A percentile compares a stretch with the other conserved stretches of the same genome.
Conservation (phyloP, 208 protist genomes). For the Trypanosoma caninum region DNA sequence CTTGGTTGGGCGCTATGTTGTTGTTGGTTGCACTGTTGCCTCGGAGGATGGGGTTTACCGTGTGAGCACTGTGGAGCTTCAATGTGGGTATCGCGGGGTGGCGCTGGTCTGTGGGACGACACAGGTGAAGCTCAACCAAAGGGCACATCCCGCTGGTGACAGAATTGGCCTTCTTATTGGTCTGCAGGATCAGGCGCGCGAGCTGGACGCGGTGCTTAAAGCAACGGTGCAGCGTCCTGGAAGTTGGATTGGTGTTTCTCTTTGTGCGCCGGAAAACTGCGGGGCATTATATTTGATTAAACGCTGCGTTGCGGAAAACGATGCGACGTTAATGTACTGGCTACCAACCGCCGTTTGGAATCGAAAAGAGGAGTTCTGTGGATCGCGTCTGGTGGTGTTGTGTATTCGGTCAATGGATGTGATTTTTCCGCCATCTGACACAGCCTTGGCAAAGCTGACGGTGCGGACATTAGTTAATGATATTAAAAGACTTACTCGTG, state of each 20-base stretch:
- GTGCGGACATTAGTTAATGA: slow-evolving; percentile 28
- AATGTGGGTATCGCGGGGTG: slow-evolving; percentile 51
- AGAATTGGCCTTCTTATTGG: slow-evolving; percentile 24
- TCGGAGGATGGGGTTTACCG: slow-evolving; percentile 38
- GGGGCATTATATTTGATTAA: slow-evolving; percentile 38
- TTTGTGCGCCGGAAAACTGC: slow-evolving; percentile 50
- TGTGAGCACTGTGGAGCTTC: slow-evolving; percentile 39
- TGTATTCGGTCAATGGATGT: slow-evolving; percentile 32
- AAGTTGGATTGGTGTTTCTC: slow-evolving; percentile 33
- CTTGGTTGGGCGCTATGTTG: slow-evolving; percentile 50
- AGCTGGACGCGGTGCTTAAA: slow-evolving; percentile 26
- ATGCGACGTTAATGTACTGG: slow-evolving; percentile 36
- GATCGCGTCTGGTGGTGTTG: slow-evolving; percentile 30
- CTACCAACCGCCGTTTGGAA: slow-evolving; percentile 17
- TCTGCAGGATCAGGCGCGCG: slow-evolving; percentile 28
- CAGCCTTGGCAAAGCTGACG: slow-evolving; percentile 28
- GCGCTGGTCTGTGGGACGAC: slow-evolving; percentile 43
- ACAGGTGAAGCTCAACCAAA: slow-evolving; percentile 57
- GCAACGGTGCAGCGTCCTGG: slow-evolving; percentile 25
- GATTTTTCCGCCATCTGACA: slow-evolving; percentile 43
- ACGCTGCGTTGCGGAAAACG: slow-evolving; percentile 21
- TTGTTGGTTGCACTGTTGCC: slow-evolving; percentile 34
- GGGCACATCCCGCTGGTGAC: not conserved
- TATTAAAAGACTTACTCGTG: slow-evolving; percentile 19
- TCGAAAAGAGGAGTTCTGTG: slow-evolving; percentile 7